phyloP scores from a whole-genome alignment of 2,329 filamentous ascomycete species.

The Stemphylium vesicarium region DNA sequence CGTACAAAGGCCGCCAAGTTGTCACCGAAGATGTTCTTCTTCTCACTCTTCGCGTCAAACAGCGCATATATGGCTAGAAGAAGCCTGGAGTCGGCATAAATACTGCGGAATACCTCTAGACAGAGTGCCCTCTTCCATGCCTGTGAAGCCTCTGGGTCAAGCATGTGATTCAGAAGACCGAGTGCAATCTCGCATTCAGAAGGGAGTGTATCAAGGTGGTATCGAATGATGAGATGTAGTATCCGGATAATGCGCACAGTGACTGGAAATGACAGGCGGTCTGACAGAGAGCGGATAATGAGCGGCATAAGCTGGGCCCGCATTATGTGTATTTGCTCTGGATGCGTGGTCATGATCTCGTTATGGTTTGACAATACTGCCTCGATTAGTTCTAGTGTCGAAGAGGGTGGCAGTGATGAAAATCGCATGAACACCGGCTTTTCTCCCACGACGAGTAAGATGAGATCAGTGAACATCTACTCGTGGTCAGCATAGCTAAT shows the following conservation, averaged over 20 bases:
- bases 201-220: slow-evolving; percentile 76
- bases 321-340: slow-evolving; percentile 81
- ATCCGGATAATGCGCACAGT: slow-evolving; percentile 84
- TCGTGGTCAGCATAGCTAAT: slow-evolving; percentile 7
- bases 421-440: slow-evolving; percentile 82
- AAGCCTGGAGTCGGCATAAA: slow-evolving; percentile 81
- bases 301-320: slow-evolving; percentile 81
- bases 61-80: slow-evolving; percentile 79
- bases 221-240: slow-evolving; percentile 78
- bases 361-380: slow-evolving; percentile 86
- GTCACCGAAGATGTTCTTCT: slow-evolving; percentile 79
- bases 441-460: slow-evolving; percentile 83
- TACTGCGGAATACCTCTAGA: slow-evolving; percentile 86
- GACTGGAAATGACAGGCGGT: slow-evolving; percentile 78
- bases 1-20: slow-evolving; percentile 90
- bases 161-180: slow-evolving; percentile 79
- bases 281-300: slow-evolving; percentile 77
- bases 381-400: slow-evolving; percentile 90
- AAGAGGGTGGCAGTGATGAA: slow-evolving; percentile 77
- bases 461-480: slow-evolving; percentile 86
- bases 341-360: slow-evolving; percentile 76
- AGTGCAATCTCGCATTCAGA: slow-evolving; percentile 84
- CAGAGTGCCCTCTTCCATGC: slow-evolving; percentile 88
- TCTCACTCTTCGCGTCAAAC: slow-evolving; percentile 76
- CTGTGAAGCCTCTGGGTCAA: slow-evolving; percentile 80